phyloP scores from a whole-genome alignment of 495 filamentous ascomycete species.

The Lepraria neglecta region DNA sequence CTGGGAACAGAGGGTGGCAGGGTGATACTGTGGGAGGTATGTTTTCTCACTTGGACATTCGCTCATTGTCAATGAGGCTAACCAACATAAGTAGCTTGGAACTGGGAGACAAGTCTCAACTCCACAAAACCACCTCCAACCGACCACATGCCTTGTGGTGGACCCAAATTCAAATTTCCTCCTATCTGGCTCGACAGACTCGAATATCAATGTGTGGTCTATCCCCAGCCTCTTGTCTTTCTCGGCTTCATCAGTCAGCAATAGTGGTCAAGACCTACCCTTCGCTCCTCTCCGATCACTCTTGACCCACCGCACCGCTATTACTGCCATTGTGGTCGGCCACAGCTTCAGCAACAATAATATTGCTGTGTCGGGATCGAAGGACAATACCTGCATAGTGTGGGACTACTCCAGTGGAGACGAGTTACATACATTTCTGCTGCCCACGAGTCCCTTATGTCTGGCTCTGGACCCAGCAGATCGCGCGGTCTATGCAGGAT shows the following conservation, averaged over 20 bases:
- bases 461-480: constrained; percentile 76
- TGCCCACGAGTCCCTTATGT: constrained; percentile 64
- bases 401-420: constrained; percentile 83
- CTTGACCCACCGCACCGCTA: constrained; percentile 70
- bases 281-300: constrained; percentile 60
- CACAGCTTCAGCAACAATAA: constrained; percentile 63
- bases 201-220: constrained; percentile 87
- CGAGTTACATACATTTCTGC: constrained; percentile 69
- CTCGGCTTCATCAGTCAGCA: constrained; percentile 30
- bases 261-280: constrained; percentile 33
- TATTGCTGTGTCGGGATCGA: constrained; percentile 68
- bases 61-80: not conserved
- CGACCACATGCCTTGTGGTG: constrained; percentile 67
- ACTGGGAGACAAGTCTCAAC: constrained; percentile 85
- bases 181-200: constrained; percentile 81
- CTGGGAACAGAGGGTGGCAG: constrained; percentile 83
- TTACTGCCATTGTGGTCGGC: constrained; percentile 63
- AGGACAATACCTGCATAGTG: constrained; percentile 73
- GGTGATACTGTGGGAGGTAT: constrained; percentile 87
- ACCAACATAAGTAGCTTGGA: constrained; percentile 51
- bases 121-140: constrained; percentile 79
- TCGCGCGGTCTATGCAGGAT: constrained; percentile 72
- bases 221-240: constrained; percentile 66
- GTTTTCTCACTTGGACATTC: constrained; percentile 19
- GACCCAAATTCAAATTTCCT: constrained; percentile 70